A percentile compares a stretch with the other conserved stretches of the same genome.
Conservation (phyloP, 805 yeast species). For the Brettanomyces naardenensis region DNA sequence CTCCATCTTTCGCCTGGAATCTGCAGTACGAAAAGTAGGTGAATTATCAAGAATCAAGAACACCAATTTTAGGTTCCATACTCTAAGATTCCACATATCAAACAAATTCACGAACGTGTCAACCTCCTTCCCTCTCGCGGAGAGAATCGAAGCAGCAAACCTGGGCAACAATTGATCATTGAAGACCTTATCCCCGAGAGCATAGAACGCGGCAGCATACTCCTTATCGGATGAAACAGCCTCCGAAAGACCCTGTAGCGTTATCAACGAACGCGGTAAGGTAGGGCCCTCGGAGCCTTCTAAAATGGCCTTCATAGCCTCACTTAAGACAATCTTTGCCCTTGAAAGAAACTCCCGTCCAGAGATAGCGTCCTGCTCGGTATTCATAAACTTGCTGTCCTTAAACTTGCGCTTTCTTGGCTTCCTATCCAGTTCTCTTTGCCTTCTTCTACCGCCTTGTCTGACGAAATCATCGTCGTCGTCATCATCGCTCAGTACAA, state of each 20-base stretch:
- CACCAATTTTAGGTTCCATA: slow-evolving; percentile 6
- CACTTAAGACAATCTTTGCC: background rate
- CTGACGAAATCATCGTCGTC: background rate
- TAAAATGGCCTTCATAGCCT: background rate
- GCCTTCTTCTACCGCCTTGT: background rate
- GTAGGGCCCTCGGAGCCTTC: no score
- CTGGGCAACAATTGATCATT: slow-evolving; percentile 7
- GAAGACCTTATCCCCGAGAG: slow-evolving; percentile 6
- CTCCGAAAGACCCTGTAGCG: background rate
- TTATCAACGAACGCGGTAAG: background rate
- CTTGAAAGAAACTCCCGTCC: background rate
- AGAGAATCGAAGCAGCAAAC: slow-evolving; percentile 2
- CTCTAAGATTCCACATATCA: slow-evolving; percentile 10
- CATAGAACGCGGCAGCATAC: slow-evolving; percentile 6
- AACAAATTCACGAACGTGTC: slow-evolving; percentile 6
- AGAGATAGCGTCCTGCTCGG: background rate
- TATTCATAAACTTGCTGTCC: background rate
- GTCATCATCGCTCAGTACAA: no score
- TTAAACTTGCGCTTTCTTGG: background rate
- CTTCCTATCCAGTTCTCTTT: background rate
- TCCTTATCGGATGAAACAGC: background rate
- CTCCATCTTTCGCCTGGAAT: background rate
- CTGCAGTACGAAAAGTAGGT: background rate
- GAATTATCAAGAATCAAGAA: slow-evolving; percentile 10
- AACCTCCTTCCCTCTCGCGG: background rate